phyloP scores from a whole-genome alignment of 2,329 filamentous ascomycete species.

The Trichoderma sp. region DNA sequence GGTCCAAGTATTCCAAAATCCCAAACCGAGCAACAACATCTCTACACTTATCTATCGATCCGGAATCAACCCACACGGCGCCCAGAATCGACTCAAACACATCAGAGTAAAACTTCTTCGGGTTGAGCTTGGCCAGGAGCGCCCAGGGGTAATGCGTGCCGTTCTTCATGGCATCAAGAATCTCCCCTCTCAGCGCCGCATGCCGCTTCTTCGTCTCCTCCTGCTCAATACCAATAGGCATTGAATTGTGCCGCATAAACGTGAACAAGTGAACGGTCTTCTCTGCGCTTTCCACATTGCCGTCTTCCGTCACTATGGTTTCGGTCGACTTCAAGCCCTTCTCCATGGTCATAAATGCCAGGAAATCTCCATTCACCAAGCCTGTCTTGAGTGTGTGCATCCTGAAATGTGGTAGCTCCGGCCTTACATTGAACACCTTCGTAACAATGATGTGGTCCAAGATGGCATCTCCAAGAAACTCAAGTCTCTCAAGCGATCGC shows the following conservation, averaged over 20 bases:
- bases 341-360: slow-evolving; percentile 70
- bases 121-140: slow-evolving; percentile 59
- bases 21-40: slow-evolving; percentile 61
- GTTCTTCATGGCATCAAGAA: slow-evolving; percentile 49
- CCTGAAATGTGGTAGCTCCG: slow-evolving; percentile 45
- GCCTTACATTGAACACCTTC: slow-evolving; percentile 49
- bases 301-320: slow-evolving; percentile 18
- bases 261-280: slow-evolving; percentile 56
- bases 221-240: slow-evolving; percentile 47
- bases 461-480: slow-evolving; percentile 83
- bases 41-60: slow-evolving; percentile 57
- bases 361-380: slow-evolving; percentile 74
- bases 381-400: slow-evolving; percentile 77
- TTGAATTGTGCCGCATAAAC: slow-evolving; percentile 61
- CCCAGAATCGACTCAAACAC: slow-evolving; percentile 77
- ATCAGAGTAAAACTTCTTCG: slow-evolving; percentile 79
- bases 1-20: slow-evolving; percentile 59
- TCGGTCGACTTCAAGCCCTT: slow-evolving; percentile 27
- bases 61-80: slow-evolving; percentile 79
- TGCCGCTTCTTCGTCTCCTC: slow-evolving; percentile 45
- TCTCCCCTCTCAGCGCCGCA: slow-evolving; percentile 42
- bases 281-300: slow-evolving; percentile 23
- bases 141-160: slow-evolving; percentile 71
- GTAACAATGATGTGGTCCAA: slow-evolving; percentile 73
- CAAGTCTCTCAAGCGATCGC: slow-evolving; percentile 65